phyloP scores from a whole-genome alignment of 148 eudicot genomes.

The Spergularia marina region DNA sequence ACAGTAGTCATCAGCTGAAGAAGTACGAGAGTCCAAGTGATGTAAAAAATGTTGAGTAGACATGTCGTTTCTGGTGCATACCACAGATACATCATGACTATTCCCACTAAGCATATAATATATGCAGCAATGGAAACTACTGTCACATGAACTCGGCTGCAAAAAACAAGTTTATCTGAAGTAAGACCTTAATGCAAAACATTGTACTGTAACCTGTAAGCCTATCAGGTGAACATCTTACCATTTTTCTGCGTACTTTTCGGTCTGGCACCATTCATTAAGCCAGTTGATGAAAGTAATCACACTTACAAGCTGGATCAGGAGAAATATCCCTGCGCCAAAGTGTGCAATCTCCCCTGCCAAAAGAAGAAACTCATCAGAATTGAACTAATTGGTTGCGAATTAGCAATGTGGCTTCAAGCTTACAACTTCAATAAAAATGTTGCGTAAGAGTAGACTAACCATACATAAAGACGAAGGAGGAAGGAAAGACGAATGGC shows the following conservation, averaged over 20 bases:
- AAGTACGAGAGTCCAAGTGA: slow-evolving; percentile 72
- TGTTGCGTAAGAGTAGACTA: slow-evolving; percentile 19
- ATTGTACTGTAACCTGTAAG: too few relatives aligned
- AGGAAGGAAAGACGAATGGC: slow-evolving; percentile 53
- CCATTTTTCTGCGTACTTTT: slow-evolving; percentile 66
- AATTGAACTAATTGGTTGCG: too few relatives aligned
- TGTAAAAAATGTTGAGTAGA: slow-evolving; percentile 65
- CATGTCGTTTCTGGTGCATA: slow-evolving; percentile 77
- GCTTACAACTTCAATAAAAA: background rate
- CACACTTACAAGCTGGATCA: slow-evolving; percentile 79
- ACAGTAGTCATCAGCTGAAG: slow-evolving; percentile 81
- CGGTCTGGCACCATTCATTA: slow-evolving; percentile 62
- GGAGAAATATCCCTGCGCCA: slow-evolving; percentile 84
- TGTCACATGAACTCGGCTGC: slow-evolving; percentile 60
- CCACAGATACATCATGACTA: slow-evolving; percentile 73
- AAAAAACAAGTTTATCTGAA: slow-evolving; percentile 7
- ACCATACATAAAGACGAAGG: slow-evolving; percentile 57
- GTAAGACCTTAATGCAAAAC: background rate
- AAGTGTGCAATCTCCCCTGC: slow-evolving; percentile 86
- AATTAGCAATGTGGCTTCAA: background rate
- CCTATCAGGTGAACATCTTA: slow-evolving; percentile 20
- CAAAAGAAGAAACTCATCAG: slow-evolving; percentile 16
- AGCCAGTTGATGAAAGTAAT: slow-evolving; percentile 80
- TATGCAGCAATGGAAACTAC: slow-evolving; percentile 51
- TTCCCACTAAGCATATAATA: slow-evolving; percentile 55